phyloP scores from a whole-genome alignment of 805 yeast species.

The Jamesozyma gamospora region DNA sequence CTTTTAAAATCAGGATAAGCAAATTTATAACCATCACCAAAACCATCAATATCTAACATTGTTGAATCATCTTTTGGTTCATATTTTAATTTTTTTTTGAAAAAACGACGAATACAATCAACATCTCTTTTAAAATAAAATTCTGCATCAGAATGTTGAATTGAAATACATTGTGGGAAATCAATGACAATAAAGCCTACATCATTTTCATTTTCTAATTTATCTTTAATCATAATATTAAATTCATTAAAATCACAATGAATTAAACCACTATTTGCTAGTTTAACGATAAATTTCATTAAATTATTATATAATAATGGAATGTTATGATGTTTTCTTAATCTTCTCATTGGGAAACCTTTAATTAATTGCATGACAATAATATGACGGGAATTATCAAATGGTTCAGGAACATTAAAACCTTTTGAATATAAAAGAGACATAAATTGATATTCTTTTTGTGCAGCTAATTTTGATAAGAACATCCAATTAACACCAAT shows the following conservation, averaged over 20 bases:
- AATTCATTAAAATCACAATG: slow-evolving; percentile 98
- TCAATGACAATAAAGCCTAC: slow-evolving; percentile 84
- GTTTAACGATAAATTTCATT: slow-evolving; percentile 75
- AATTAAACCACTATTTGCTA: slow-evolving; percentile 82
- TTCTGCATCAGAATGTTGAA: slow-evolving; percentile 82
- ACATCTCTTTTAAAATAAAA: slow-evolving; percentile 87
- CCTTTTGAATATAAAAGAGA: slow-evolving; percentile 59
- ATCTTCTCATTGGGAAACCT: slow-evolving; percentile 84
- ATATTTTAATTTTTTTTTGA: slow-evolving; percentile 67
- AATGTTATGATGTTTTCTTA: slow-evolving; percentile 57
- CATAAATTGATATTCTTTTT: slow-evolving; percentile 88
- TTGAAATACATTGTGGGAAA: slow-evolving; percentile 96
- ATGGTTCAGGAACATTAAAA: slow-evolving; percentile 80
- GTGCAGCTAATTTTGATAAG: slow-evolving; percentile 80
- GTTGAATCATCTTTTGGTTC: slow-evolving; percentile 56
- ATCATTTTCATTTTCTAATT: slow-evolving; percentile 39
- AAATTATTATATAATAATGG: slow-evolving; percentile 69
- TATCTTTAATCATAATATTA: slow-evolving; percentile 72
- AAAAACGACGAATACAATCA: slow-evolving; percentile 77
- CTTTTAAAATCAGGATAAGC: slow-evolving; percentile 71
- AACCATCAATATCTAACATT: slow-evolving; percentile 72
- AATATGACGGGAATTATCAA: slow-evolving; percentile 83
- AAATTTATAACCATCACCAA: slow-evolving; percentile 66
- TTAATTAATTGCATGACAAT: slow-evolving; percentile 84
- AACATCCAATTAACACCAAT: slow-evolving; percentile 88